A percentile compares a stretch with the other conserved stretches of the same genome.
These are phyloP conservation scores for Aspergillus biplanus DNA, from an alignment of 495 filamentous ascomycete species.

Conservation along the genomic window DNA sequence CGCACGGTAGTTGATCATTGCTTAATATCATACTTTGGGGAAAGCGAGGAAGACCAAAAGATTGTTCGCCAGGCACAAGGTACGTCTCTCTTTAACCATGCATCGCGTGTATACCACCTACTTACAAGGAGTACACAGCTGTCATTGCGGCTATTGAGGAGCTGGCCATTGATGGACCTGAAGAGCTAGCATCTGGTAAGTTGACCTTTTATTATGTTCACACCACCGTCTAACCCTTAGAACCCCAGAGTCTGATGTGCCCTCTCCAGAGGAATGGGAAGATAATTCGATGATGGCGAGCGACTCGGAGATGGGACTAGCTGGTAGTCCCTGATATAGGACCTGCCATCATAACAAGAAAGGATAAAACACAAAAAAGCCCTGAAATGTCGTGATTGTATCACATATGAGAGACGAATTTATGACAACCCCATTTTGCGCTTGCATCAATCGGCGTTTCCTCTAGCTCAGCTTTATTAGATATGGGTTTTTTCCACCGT, in stretches of 20 bases:
- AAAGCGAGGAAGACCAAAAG: conserved; percentile 46
- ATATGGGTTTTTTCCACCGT: conserved; percentile 20
- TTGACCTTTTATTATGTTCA: conserved; percentile 23
- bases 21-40: conserved; percentile 43
- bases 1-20: conserved; percentile 46
- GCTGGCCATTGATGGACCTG: conserved; percentile 39
- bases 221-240: conserved; percentile 27
- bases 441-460: conserved; percentile 37
- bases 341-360: not conserved
- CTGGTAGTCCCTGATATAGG: conserved; percentile 37
- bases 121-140: conserved; percentile 28
- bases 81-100: conserved; percentile 28
- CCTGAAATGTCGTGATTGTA: conserved; percentile 27
- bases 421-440: conserved; percentile 24
- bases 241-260: conserved; percentile 44
- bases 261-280: conserved; percentile 51
- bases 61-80: conserved; percentile 40
- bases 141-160: conserved; percentile 38
- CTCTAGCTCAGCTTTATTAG: conserved; percentile 19
- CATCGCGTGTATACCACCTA: conserved; percentile 1
- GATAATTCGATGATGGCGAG: conserved; percentile 47
- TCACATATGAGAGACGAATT: conserved; percentile 37
- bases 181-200: conserved; percentile 49
- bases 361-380: not conserved
- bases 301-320: conserved; percentile 47